Base-by-base conservation (phyloP, 1,284 basidiomycete genomes). In the Naganishia sp. region DNA sequence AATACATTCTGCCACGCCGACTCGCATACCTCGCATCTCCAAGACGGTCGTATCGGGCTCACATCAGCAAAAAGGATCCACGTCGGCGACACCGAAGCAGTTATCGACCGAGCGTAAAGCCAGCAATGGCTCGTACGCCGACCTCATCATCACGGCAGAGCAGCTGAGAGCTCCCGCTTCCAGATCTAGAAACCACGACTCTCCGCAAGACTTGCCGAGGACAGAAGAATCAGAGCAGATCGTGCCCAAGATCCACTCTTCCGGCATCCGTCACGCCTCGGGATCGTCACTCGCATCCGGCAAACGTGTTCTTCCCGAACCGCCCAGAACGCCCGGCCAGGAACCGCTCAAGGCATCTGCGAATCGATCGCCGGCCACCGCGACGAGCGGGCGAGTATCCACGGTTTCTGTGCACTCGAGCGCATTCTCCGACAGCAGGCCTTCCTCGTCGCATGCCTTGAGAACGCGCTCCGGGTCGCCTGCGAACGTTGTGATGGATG, bases 21-120 rank as follows among this genome's bases (percentile, higher is more conserved):
- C 94, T 25, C 94, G 94, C 82, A 97, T 96, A 72, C 94, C 94
- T 57, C 88, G 93, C 48, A 93, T 95, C 67, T 88, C 90, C 23
- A 39, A 39, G 36, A 39, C 36, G 36, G 36, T 39, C 36, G 36
- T 39, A 10, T 39, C 36, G 13, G 36, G 36, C 13, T 10, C 36
- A 39, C 7, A 13, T 39, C 90, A 87, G 53, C 46, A 55, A 39
- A 48, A 43, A 74, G 21, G 84, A 88, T 88, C 88, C 11, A 88
- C 67, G n/a, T 66, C 67, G 33, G 55, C 88, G 3, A 84, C 86
- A 28, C 75, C 86, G 65, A 88, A 87, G 72, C 79, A 81, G 44
- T n/a, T 23, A 42, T 18, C 44, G 42, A 31, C 25, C 16, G 63
- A 63, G 33, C 44, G 48, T 13, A 65, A 69, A 31, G 63, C 67